These are phyloP conservation scores for Russula lepida DNA, from an alignment of 768 basidiomycete species.

Conservation along the genomic window DNA sequence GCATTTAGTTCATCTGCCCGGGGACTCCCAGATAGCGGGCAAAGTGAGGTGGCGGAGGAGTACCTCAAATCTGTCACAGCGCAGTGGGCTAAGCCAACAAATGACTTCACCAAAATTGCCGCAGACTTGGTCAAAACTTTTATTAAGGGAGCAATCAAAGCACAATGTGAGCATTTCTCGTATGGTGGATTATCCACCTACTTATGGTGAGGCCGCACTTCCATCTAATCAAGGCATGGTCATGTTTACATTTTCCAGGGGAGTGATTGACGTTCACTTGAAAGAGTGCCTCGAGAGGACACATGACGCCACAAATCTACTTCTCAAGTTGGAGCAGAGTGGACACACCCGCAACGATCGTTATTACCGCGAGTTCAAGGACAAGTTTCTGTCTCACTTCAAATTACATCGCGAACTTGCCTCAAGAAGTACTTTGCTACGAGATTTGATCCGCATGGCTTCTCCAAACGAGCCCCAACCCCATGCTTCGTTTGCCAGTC, in stretches of 20 bases:
- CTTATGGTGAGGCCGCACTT: not conserved
- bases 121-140: not conserved
- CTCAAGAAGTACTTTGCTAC: not conserved
- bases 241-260: constrained; percentile 1
- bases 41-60: constrained; percentile 5
- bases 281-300: not conserved
- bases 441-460: not conserved
- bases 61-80: constrained; percentile 5
- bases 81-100: constrained; percentile 5
- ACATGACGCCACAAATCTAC: not conserved
- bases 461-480: not conserved
- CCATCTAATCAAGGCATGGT: not conserved
- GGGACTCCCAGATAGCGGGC: constrained; percentile 12
- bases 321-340: constrained; percentile 12
- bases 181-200: not conserved
- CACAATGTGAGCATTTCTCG: not conserved
- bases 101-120: not conserved
- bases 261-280: not conserved
- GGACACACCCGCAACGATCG: constrained; percentile 12
- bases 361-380: constrained; percentile 12
- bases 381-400: constrained; percentile 11
- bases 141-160: not conserved
- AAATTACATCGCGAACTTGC: constrained; percentile 8
- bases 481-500: not conserved
- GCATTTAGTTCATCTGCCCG: constrained; percentile 2